Base-by-base conservation (phyloP, 768 basidiomycete species). In the Rhodotorula kratochvilovae region DNA sequence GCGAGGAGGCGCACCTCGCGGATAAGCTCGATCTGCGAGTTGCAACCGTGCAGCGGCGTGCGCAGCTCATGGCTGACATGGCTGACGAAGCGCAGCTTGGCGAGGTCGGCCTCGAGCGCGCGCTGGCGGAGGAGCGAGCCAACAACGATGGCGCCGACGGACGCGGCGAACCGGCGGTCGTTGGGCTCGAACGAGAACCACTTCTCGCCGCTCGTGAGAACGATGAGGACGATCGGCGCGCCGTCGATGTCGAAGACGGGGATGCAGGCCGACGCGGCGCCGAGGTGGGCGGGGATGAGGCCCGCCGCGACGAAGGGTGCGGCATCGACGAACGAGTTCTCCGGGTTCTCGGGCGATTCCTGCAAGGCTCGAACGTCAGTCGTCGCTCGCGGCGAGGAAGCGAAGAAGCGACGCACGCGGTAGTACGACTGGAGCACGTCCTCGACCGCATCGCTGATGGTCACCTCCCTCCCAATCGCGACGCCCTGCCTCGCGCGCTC, bases 11-110 rank as follows among this genome's bases (percentile, higher is more conserved):
- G 27, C 21, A 69, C 68, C 46, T 74, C 73, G n/a, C 73, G 73
- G 13, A 73, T 73, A n/a, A 73, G 64, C 43, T 64, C 63, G 33
- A 73, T 48, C 55, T 73, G 72, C 46, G 72, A 73, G 42, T 54
- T 53, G 48, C 66, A 42, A 0, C 64, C 63, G 51, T 69, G 64
- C 21, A 64, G 53, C 0, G 72, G 72, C 13, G 67, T 73, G 0
- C 71, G 66, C 12, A 72, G 59, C 66, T 72, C 71, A 54, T 72
- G 71, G 31, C 58, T 61, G 27, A 72, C 61, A 17, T 66, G 63
- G 25, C 54, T 56, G 48, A 51, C 68, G 61, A 73, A 73, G 3
- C 64, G 63, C 19, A 73, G 60, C 61, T 73, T 73, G 6, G 72
- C 72, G 7, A 50, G 55, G 51, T 73, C 72, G 25, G 67, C 68